A percentile compares a stretch with the other conserved stretches of the same genome.
Conservation (phyloP, 179 eudicot genomes). For the Camellia oleifera region DNA sequence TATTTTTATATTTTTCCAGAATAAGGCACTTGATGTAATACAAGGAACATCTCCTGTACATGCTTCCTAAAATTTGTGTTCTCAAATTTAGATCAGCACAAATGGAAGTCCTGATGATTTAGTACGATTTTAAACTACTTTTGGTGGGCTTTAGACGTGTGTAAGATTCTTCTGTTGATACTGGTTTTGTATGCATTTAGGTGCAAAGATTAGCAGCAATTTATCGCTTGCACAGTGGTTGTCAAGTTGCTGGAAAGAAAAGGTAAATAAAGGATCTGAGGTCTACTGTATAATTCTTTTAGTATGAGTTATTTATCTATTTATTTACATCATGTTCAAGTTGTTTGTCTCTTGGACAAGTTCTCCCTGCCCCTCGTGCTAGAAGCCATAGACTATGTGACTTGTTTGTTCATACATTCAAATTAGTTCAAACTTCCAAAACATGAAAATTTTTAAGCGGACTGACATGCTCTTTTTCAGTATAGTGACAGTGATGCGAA, state of each 20-base stretch:
- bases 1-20: neutral
- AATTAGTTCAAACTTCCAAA: neutral
- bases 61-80: neutral
- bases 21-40: too few relatives aligned
- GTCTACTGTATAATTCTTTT: neutral
- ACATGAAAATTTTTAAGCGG: neutral
- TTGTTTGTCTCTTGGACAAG: neutral
- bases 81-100: neutral
- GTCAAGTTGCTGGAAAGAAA: conserved; percentile 84
- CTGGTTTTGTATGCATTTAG: conserved; percentile 30
- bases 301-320: neutral
- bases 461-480: conserved; percentile 33
- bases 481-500: conserved; percentile 72
- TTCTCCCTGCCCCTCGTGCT: neutral
- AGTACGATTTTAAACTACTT: neutral
- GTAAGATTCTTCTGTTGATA: neutral
- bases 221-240: conserved; percentile 67
- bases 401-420: neutral
- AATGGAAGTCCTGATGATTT: neutral
- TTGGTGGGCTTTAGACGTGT: neutral
- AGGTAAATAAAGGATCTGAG: conserved; percentile 31
- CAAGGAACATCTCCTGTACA: neutral
- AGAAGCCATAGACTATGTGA: neutral
- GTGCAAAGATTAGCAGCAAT: conserved; percentile 82
- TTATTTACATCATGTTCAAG: neutral